Evolutionary conservation across 176 grass and related monocot genomes (phyloP), one percentile per base, ranked within the genome.

Genomic region (Raddia distichophylla): DNA sequence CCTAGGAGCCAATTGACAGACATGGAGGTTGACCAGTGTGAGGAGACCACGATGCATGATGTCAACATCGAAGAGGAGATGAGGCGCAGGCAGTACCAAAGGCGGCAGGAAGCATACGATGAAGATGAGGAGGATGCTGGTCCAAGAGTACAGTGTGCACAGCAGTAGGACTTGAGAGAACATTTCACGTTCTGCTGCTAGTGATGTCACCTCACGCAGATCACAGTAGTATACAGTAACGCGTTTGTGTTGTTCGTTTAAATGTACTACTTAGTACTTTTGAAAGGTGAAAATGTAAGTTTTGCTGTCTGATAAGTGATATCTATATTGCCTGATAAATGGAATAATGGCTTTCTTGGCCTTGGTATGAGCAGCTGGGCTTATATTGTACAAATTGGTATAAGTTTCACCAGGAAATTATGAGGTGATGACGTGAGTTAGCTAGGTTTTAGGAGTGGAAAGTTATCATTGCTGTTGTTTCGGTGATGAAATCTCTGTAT

Each of bases 11-110:
- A 84, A 51, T 52, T 91, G 19, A 73, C 88, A 27, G 73, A 89
- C 45, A 91, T 89, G 86, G 86, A 91, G 22, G 14, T 93, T 60
- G 88, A 97, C 60, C 76, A 89, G 16, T 93, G 90, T 6, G 93
- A 97, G 76, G 88, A 91, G 82, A 91, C 88, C 7, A 91, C 77
- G 35, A 81, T 93, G 85, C 82, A 80, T 65, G 88, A 97, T 58
- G 93, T 97, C 51, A 87, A 85, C 74, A 93, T 97, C 16, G 93
- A 91, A 78, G 93, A 91, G 63, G 90, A 93, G 83, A 91, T 93
- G 90, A 88, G 78, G 77, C 83, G 65, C 43, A 85, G 77, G 73
- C 76, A 84, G 66, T 84, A 86, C 7, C 69, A 84, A 48, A 72
- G 81, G 13, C 81, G 64, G 33, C 80, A 90, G 44, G 86, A 97